Conservation (phyloP, 148 eudicot species). For the Chenopodium berlandieri region DNA sequence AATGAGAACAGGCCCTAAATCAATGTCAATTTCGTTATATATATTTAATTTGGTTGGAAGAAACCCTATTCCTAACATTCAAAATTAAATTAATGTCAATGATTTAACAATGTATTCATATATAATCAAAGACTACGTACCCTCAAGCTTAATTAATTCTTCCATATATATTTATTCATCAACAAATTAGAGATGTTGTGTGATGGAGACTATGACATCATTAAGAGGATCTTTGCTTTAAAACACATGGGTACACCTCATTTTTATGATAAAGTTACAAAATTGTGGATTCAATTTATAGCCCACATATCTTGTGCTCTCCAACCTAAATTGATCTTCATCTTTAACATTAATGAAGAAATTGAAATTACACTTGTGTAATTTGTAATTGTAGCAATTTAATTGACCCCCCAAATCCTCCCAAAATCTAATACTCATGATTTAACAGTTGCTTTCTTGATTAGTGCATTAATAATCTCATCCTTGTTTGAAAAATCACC, state of each 20-base stretch:
- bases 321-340: constrained; percentile 3
- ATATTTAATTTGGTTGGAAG: too few relatives aligned
- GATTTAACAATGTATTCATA: too few relatives aligned
- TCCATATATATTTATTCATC: neutral
- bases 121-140: too few relatives aligned
- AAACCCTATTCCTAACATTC: too few relatives aligned
- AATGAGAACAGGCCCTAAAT: too few relatives aligned
- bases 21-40: too few relatives aligned
- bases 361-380: neutral
- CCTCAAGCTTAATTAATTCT: neutral
- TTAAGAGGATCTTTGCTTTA: constrained; percentile 21
- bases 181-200: neutral
- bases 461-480: constrained; percentile 30
- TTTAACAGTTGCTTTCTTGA: neutral
- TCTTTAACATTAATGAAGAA: constrained; percentile 1
- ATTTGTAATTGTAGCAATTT: neutral
- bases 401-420: constrained; percentile 32
- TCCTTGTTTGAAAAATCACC: constrained; percentile 18
- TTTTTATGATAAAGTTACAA: neutral
- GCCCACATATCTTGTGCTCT: neutral
- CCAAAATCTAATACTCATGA: constrained; percentile 27
- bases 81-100: too few relatives aligned
- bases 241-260: neutral
- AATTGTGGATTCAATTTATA: neutral
- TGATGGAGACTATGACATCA: constrained; percentile 5